phyloP scores from a whole-genome alignment of 139 green algal genomes.

The Volvox reticuliferus region DNA sequence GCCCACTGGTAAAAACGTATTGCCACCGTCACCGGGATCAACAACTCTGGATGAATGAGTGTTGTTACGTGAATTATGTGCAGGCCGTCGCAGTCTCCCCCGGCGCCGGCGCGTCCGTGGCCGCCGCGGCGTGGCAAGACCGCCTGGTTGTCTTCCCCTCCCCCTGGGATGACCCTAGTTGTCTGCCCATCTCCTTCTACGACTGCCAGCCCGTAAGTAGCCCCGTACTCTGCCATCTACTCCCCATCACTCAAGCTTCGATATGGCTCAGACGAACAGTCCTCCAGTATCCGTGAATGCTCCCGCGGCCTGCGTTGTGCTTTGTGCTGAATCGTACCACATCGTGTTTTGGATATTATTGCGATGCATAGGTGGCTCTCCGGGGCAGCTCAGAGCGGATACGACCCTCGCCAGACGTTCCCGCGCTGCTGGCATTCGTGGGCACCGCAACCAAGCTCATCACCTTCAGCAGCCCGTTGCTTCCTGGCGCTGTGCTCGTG shows the following conservation, averaged over 20 bases:
- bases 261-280: too few species aligned
- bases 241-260: neutral
- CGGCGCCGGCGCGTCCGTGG: slow-evolving; percentile 32
- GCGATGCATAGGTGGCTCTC: too few species aligned
- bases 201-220: slow-evolving; percentile 5
- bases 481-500: slow-evolving; percentile 55
- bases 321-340: neutral
- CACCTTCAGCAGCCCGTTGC: slow-evolving; percentile 51
- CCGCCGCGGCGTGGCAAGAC: slow-evolving; percentile 46
- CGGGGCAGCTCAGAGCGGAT: neutral
- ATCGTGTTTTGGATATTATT: too few species aligned
- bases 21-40: too few species aligned
- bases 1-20: too few species aligned
- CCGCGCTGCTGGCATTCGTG: slow-evolving; percentile 51
- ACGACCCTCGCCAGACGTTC: slow-evolving; percentile 51
- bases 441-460: slow-evolving; percentile 47
- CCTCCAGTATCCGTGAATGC: too few species aligned
- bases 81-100: slow-evolving; percentile 42
- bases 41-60: too few species aligned
- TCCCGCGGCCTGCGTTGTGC: neutral
- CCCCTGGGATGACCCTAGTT: slow-evolving; percentile 62
- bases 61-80: too few species aligned
- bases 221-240: neutral
- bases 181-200: slow-evolving; percentile 45
- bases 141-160: slow-evolving; percentile 58